Evolutionary conservation across 78 protist genomes (phyloP).

Genomic region (Protostelium mycophagum): DNA sequence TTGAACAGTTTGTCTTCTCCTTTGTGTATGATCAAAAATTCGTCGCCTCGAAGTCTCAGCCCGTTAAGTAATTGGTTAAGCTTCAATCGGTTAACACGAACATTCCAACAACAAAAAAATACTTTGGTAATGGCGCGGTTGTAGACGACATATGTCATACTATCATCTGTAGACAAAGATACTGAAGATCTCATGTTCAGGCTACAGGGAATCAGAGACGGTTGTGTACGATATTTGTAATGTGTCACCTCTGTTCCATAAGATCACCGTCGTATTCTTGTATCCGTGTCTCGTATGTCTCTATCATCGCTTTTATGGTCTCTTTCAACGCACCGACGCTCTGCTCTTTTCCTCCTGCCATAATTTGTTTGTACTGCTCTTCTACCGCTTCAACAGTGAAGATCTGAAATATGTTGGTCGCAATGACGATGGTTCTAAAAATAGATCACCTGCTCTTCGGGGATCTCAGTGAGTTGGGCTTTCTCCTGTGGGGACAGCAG

Average conservation of each 20-base stretch:
- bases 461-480: neutral
- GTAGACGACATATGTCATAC: neutral
- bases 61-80: neutral
- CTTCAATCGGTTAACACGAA: neutral
- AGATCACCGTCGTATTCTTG: neutral
- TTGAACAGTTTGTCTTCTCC: neutral
- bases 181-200: neutral
- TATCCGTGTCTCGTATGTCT: neutral
- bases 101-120: too few species aligned
- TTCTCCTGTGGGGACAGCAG: neutral
- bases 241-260: too few species aligned
- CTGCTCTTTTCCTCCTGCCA: neutral
- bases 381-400: neutral
- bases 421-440: neutral
- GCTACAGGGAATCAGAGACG: too few species aligned
- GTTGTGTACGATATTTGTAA: too few species aligned
- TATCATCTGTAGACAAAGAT: neutral
- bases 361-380: neutral
- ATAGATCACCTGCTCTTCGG: neutral
- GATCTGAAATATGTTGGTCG: neutral
- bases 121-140: neutral
- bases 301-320: neutral
- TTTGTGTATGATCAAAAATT: neutral
- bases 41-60: neutral
- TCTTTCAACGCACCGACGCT: neutral